Percentiles rank a stretch among this genome's conserved stretches.
phyloP scores from a whole-genome alignment of 139 green algal species.

The Ettlia oleoabundans region DNA sequence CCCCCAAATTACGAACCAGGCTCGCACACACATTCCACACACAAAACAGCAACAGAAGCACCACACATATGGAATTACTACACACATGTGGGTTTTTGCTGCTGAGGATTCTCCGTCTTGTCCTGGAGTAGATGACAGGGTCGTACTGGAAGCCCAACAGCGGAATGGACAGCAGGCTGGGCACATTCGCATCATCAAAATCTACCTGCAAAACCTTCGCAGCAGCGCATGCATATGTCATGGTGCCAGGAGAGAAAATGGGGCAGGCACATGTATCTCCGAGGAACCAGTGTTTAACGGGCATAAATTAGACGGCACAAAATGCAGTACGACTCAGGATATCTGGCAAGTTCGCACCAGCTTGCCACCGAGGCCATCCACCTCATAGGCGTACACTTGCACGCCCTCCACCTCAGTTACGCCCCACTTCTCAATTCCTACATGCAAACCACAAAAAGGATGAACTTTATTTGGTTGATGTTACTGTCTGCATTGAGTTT shows the following conservation, averaged over 20 bases:
- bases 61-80: no score
- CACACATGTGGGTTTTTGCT: constrained; percentile 46
- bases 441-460: no score
- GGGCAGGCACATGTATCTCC: neutral
- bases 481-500: no score
- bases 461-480: no score
- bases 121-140: constrained; percentile 38
- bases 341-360: neutral
- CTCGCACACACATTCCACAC: neutral
- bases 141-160: constrained; percentile 67
- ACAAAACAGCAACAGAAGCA: neutral
- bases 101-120: constrained; percentile 48
- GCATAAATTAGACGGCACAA: no score
- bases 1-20: no score
- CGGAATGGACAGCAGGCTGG: constrained; percentile 66
- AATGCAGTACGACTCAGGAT: no score
- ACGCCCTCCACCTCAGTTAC: neutral
- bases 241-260: neutral
- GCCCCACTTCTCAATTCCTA: neutral
- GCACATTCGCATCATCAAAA: constrained; percentile 75
- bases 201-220: no score
- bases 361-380: neutral
- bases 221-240: no score
- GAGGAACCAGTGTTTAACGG: no score
- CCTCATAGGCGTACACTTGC: neutral